Conservation (phyloP, 2,329 filamentous ascomycete species). For the Incumbomyces lentus region DNA sequence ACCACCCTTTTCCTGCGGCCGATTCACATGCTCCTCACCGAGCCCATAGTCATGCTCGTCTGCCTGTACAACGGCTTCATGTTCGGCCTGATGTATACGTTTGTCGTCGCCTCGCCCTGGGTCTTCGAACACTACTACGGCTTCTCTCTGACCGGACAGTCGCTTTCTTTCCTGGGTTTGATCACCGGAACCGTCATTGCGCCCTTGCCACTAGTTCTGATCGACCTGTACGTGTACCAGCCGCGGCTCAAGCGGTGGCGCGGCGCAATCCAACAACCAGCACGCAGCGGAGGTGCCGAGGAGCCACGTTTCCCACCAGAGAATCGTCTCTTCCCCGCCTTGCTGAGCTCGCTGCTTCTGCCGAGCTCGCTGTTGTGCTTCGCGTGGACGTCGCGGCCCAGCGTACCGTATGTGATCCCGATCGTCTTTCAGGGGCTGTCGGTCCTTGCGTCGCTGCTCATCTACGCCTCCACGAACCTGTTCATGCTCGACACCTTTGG, state of each 20-base stretch:
- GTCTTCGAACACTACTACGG: conserved; percentile 46
- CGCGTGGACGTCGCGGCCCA: conserved; percentile 47
- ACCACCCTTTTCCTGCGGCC: conserved; percentile 40
- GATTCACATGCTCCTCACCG: conserved; percentile 54
- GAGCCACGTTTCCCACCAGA: conserved; percentile 18
- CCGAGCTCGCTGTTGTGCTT: conserved; percentile 58
- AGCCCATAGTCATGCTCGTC: conserved; percentile 59
- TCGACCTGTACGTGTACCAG: conserved; percentile 31
- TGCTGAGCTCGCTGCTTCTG: conserved; percentile 21
- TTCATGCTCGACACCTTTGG: conserved; percentile 35
- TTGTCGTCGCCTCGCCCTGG: conserved; percentile 73
- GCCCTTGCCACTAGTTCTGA: conserved; percentile 12
- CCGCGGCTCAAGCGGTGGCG: conserved; percentile 28
- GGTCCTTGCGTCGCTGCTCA: conserved; percentile 22
- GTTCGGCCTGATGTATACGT: conserved; percentile 71
- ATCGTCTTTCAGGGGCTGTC: conserved; percentile 23
- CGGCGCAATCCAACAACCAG: background rate
- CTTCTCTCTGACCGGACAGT: conserved; percentile 13
- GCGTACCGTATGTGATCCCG: conserved; percentile 26
- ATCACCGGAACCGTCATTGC: conserved; percentile 14
- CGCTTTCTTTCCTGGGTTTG: conserved; percentile 17
- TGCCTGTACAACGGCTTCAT: conserved; percentile 66
- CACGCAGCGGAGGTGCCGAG: background rate
- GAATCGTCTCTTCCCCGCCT: conserved; percentile 21
- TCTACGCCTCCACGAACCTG: conserved; percentile 28